Conservation (phyloP, 441 rosid species). For the Gossypium trilobum region DNA sequence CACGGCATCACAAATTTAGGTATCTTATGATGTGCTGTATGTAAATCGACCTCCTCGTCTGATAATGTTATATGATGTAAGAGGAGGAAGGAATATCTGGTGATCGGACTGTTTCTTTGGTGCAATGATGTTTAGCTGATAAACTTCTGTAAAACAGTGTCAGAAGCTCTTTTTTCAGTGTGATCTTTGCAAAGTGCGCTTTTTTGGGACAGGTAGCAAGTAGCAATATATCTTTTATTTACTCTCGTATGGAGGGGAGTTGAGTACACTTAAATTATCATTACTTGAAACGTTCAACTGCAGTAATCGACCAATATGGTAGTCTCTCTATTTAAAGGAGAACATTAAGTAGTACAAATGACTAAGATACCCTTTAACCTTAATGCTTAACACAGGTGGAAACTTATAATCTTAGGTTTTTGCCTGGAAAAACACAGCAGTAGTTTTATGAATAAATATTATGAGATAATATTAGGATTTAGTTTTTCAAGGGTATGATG, state of each 20-base stretch:
- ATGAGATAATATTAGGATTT: not conserved
- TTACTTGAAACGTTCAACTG: not conserved
- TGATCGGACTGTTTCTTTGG: not conserved
- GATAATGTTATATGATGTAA: not conserved
- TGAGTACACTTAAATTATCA: not conserved
- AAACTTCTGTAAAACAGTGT: not conserved
- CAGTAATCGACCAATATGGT: not conserved
- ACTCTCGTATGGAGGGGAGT: not conserved
- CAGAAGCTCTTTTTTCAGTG: not conserved
- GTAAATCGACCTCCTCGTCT: not conserved
- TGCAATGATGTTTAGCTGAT: not conserved
- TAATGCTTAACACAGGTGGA: not conserved
- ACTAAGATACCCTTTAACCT: not conserved
- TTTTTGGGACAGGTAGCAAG: not conserved
- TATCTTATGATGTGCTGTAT: not conserved
- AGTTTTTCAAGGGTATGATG: not conserved
- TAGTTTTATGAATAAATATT: not conserved
- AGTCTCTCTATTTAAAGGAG: not conserved
- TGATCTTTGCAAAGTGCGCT: not conserved
- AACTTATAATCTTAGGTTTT: constrained; percentile 5
- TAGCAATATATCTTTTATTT: not conserved
- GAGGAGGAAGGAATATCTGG: not conserved
- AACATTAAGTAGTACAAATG: not conserved
- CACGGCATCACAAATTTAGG: constrained; percentile 4
- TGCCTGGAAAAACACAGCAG: not conserved